Percentiles rank a stretch among this genome's conserved stretches.
Evolutionary conservation across 2,329 filamentous ascomycete species (phyloP).

Genomic region (Sclerotinia nivalis): DNA sequence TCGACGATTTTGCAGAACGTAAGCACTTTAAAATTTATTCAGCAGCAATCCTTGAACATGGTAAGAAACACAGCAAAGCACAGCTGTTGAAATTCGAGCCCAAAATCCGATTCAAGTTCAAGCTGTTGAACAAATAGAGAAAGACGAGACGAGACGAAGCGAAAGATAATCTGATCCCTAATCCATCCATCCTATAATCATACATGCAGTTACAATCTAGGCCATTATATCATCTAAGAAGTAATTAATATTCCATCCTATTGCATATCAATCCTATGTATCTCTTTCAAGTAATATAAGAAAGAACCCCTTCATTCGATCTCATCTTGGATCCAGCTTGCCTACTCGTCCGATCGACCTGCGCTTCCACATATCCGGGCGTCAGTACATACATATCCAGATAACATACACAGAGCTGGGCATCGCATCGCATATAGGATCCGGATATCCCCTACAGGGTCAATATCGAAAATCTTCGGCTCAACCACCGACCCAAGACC

Average conservation of each 20-base stretch:
- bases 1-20: background rate
- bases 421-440: background rate
- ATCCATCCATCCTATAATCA: background rate
- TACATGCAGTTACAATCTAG: background rate
- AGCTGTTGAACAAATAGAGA: background rate
- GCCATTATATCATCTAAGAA: background rate
- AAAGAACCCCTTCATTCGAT: background rate
- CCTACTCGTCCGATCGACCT: conserved; percentile 9
- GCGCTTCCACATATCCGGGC: conserved; percentile 5
- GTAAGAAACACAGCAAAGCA: conserved; percentile 5
- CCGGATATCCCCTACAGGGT: background rate
- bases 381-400: background rate
- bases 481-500: background rate
- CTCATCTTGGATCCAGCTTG: conserved; percentile 1
- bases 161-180: background rate
- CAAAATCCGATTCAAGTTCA: background rate
- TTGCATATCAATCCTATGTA: background rate
- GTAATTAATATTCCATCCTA: background rate
- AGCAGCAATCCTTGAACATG: background rate
- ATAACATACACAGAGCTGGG: background rate
- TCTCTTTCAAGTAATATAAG: background rate
- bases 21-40: conserved; percentile 15
- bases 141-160: conserved; percentile 2
- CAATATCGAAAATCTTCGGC: background rate
- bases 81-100: background rate